Evolutionary conservation across 2,329 filamentous ascomycete genomes (phyloP).

Genomic region (Thielaviopsis musarum): DNA sequence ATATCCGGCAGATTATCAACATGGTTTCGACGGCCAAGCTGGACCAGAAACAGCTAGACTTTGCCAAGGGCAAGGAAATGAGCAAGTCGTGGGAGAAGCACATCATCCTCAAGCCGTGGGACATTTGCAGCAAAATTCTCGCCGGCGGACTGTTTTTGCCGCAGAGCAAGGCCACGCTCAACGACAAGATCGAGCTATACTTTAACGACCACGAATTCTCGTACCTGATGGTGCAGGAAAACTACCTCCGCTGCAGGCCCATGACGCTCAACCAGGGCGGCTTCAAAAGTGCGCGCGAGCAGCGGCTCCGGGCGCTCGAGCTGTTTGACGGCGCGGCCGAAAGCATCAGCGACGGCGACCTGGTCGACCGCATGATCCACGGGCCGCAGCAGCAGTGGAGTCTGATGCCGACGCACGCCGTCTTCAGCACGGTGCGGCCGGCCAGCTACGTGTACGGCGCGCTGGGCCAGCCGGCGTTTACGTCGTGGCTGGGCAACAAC

Average conservation of each 20-base stretch:
- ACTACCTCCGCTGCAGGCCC: slow-evolving; percentile 78
- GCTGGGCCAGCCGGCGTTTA: slow-evolving; percentile 60
- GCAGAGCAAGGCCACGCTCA: slow-evolving; percentile 70
- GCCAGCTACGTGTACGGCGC: slow-evolving; percentile 75
- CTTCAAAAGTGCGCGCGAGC: slow-evolving; percentile 45
- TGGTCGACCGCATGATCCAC: slow-evolving; percentile 96
- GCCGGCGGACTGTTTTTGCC: slow-evolving; percentile 72
- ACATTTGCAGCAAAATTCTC: slow-evolving; percentile 88
- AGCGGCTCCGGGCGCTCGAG: slow-evolving; percentile 68
- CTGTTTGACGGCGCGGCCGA: slow-evolving; percentile 75
- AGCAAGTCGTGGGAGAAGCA: slow-evolving; percentile 98
- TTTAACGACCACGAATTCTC: slow-evolving; percentile 99
- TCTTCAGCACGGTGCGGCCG: slow-evolving; percentile 87
- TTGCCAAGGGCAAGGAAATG: slow-evolving; percentile 79
- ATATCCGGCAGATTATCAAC: slow-evolving; percentile 96
- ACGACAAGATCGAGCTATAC: slow-evolving; percentile 96
- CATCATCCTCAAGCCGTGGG: slow-evolving; percentile 91
- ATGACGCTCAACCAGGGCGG: slow-evolving; percentile 38
- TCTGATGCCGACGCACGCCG: slow-evolving; percentile 87
- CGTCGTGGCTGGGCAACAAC: slow-evolving; percentile 87
- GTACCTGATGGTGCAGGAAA: slow-evolving; percentile 94
- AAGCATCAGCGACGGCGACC: slow-evolving; percentile 91
- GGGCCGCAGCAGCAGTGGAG: slow-evolving; percentile 97
- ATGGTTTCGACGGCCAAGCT: slow-evolving; percentile 93
- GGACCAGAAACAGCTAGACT: slow-evolving; percentile 65